phyloP scores from a whole-genome alignment of 441 rosid species.

The Manihot esculenta region DNA sequence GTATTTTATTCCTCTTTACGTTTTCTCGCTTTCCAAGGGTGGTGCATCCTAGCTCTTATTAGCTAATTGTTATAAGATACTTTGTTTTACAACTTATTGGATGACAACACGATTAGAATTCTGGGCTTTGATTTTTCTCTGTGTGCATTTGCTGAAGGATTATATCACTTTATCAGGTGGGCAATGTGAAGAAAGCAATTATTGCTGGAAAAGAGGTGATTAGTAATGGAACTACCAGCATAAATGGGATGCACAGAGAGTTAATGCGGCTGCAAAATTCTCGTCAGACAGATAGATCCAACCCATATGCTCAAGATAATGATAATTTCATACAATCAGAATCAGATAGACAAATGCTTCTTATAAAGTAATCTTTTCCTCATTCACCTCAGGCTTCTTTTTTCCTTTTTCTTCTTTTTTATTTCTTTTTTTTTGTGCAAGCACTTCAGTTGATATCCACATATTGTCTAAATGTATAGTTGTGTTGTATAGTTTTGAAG shows the following conservation, averaged over 20 bases:
- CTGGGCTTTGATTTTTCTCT: background rate
- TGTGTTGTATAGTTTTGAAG: background rate
- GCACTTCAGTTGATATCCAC: slow-evolving; percentile 1
- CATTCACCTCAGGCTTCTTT: background rate
- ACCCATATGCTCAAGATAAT: slow-evolving; percentile 59
- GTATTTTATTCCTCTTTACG: background rate
- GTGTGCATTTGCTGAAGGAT: slow-evolving; percentile 19
- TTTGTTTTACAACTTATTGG: background rate
- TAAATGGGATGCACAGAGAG: slow-evolving; percentile 74
- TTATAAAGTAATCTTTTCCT: slow-evolving; percentile 62
- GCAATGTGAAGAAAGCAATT: slow-evolving; percentile 70
- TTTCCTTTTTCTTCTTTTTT: background rate
- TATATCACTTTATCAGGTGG: slow-evolving; percentile 45
- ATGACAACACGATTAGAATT: background rate
- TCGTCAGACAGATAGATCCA: slow-evolving; percentile 51
- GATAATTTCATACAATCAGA: slow-evolving; percentile 88
- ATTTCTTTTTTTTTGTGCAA: background rate
- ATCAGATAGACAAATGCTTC: slow-evolving; percentile 93
- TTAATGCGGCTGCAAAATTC: slow-evolving; percentile 79
- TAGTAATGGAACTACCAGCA: slow-evolving; percentile 39
- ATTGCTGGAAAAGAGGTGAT: slow-evolving; percentile 56
- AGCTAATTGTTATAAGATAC: slow-evolving; percentile 4
- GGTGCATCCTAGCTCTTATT: background rate
- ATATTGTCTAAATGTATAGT: background rate
- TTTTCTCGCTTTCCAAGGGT: background rate